Evolutionary conservation across 2,329 filamentous ascomycete genomes (phyloP), one percentile per base, ranked within the genome.

Genomic region (Trichophyton schoenleinii): DNA sequence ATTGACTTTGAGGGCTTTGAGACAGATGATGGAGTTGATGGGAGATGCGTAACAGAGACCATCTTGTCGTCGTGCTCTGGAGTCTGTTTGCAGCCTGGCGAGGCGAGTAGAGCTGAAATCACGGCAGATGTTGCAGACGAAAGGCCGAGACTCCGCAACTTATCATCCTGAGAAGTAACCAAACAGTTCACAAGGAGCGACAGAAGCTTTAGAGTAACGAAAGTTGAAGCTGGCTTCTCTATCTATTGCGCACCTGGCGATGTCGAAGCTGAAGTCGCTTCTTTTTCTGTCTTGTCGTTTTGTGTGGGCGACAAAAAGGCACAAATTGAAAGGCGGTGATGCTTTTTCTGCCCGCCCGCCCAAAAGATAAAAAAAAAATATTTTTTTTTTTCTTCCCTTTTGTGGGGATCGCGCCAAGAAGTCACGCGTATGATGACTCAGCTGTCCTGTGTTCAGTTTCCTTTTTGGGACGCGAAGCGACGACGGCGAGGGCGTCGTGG

Each of bases 1-100:
- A 67, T 62, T n/a, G 64, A 62, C 57, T 74, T 74, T 41, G 73
- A 68, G 36, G 68, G 68, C 62, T 69, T 67, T 57, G 70, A 70
- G 31, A 70, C 70, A 3, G 72, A 70, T 20, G 68, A 62, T 31
- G 63, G 59, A 20, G 58, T 59, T 22, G 58, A 59, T 3, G 58
- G 58, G 58, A 49, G 41, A 13, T 60, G 60, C 18, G 38, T 49
- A n/a, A 58, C 34, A 20, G 60, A 52, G 42, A 61, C 55, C 60
- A 61, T 61, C 49, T 57, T 38, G 41, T 15, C 46, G 8, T 13
- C 11, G 9, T 38, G 3, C 34, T 38, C 34, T 38, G 11, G 9
- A 11, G 34, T 13, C 22, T 28, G 7, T 7, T 22, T 52, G 46
- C 46, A 18, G 25, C 28, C 52, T n/a, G 4, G 11, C 25, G 11